Conservation (phyloP, 164 flowering plant genomes). For the Magnolia officinalis region DNA sequence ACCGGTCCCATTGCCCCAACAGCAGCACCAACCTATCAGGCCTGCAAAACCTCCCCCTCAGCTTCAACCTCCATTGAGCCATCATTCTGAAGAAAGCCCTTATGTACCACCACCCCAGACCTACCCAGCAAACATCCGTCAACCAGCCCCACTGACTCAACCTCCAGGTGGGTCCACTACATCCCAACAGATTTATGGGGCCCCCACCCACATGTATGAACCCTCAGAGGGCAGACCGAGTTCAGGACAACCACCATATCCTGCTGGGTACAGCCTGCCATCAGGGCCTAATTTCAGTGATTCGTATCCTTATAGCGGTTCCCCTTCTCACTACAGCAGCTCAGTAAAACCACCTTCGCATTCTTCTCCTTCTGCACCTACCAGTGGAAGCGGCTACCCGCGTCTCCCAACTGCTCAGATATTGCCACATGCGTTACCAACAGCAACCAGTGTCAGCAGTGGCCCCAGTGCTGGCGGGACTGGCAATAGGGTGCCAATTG, state of each 20-base stretch:
- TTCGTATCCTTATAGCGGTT: conserved; percentile 49
- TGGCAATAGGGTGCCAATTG: conserved; percentile 81
- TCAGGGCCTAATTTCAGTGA: conserved; percentile 46
- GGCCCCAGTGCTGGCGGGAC: conserved; percentile 58
- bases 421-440: conserved; percentile 76
- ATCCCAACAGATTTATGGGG: conserved; percentile 51
- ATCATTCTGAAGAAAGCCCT: conserved; percentile 63
- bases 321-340: conserved; percentile 47
- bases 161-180: conserved; percentile 42
- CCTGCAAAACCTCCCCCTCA: conserved; percentile 39
- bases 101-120: conserved; percentile 43
- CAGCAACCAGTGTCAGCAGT: conserved; percentile 48
- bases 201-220: conserved; percentile 47
- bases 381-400: conserved; percentile 59
- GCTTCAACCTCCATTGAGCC: conserved; percentile 41
- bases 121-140: conserved; percentile 58
- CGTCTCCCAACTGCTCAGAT: conserved; percentile 82
- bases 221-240: conserved; percentile 39
- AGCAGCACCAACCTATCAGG: conserved; percentile 31
- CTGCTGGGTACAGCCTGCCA: conserved; percentile 40
- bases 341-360: conserved; percentile 44
- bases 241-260: conserved; percentile 36
- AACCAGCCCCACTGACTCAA: conserved; percentile 32
- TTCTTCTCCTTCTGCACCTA: conserved; percentile 35
- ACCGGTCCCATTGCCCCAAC: conserved; percentile 52